Conservation (phyloP, 495 filamentous ascomycete species). For the Penicillium paxilli region DNA sequence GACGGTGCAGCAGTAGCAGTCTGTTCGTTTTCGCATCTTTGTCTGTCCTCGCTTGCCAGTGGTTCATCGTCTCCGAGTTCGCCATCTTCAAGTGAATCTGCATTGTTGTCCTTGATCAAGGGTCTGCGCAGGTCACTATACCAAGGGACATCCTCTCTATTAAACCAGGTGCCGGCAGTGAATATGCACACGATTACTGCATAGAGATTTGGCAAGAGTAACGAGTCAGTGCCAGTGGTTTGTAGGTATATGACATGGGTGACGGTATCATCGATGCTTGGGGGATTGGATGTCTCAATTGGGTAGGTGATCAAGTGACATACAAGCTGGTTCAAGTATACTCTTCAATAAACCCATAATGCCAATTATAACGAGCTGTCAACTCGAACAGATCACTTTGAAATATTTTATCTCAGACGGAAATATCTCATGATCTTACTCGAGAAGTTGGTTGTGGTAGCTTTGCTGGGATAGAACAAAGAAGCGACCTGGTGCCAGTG, state of each 20-base stretch:
- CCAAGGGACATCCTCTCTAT: slow-evolving; percentile 9
- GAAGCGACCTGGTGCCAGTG: not conserved
- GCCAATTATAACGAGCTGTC: not conserved
- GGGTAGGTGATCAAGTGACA: slow-evolving; percentile 6
- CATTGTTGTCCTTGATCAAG: slow-evolving; percentile 11
- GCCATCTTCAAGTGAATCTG: too few relatives aligned
- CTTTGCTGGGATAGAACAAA: not conserved
- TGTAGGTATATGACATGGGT: too few relatives aligned
- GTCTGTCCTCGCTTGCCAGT: too few relatives aligned
- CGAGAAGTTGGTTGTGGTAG: too few relatives aligned
- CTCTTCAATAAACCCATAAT: slow-evolving; percentile 19
- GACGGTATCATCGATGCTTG: too few relatives aligned
- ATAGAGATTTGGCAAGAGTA: not conserved
- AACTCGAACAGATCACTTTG: too few relatives aligned
- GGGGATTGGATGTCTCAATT: not conserved
- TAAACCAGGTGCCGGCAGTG: slow-evolving; percentile 22
- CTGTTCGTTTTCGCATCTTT: too few relatives aligned
- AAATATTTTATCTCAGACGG: too few relatives aligned
- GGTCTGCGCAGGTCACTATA: slow-evolving; percentile 11
- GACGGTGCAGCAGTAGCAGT: too few relatives aligned
- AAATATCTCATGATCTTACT: too few relatives aligned
- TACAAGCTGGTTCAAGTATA: slow-evolving; percentile 24
- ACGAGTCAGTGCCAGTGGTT: too few relatives aligned
- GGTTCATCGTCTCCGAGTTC: too few relatives aligned
- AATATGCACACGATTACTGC: slow-evolving; percentile 24